These are phyloP conservation scores for Agroathelia rolfsii DNA, from an alignment of 1,284 basidiomycete species.

Conservation along the genomic window DNA sequence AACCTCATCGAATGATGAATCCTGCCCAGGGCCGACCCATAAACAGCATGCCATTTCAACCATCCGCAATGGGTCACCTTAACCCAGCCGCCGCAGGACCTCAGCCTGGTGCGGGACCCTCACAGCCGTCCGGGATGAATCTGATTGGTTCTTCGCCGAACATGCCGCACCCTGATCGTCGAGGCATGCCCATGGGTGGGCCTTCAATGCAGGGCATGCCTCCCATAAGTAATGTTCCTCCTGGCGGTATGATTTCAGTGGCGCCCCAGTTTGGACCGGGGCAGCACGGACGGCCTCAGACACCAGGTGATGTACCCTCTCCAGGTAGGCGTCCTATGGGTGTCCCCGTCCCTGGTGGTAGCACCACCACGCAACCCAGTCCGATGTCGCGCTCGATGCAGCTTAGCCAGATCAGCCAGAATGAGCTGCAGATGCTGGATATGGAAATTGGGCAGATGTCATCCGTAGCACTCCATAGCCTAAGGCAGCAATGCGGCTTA, in stretches of 20 bases:
- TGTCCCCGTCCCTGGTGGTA: conserved; percentile 8
- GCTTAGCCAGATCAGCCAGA: conserved; percentile 5
- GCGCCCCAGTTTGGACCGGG: too few relatives aligned
- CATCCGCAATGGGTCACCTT: conserved; percentile 35
- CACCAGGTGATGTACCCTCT: too few relatives aligned
- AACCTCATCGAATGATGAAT: conserved; percentile 45
- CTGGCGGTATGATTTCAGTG: too few relatives aligned
- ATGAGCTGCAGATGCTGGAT: conserved; percentile 14
- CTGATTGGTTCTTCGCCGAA: not conserved
- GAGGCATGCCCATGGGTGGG: conserved; percentile 3
- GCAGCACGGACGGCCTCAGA: too few relatives aligned
- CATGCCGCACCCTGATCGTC: too few relatives aligned
- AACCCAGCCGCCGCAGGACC: conserved; percentile 47
- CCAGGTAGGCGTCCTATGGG: conserved; percentile 3
- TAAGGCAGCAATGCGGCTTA: conserved; percentile 39
- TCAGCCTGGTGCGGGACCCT: conserved; percentile 23
- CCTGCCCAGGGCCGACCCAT: conserved; percentile 33
- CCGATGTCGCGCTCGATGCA: conserved; percentile 1
- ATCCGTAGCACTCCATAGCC: conserved; percentile 16
- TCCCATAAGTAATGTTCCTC: too few relatives aligned
- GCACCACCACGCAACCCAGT: conserved; percentile 7
- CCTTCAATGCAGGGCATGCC: conserved; percentile 2
- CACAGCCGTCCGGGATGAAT: not conserved
- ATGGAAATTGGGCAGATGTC: conserved; percentile 31
- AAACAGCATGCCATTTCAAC: too few relatives aligned